Base-by-base conservation (phyloP, 768 basidiomycete species). In the Lentinula detonsa region DNA sequence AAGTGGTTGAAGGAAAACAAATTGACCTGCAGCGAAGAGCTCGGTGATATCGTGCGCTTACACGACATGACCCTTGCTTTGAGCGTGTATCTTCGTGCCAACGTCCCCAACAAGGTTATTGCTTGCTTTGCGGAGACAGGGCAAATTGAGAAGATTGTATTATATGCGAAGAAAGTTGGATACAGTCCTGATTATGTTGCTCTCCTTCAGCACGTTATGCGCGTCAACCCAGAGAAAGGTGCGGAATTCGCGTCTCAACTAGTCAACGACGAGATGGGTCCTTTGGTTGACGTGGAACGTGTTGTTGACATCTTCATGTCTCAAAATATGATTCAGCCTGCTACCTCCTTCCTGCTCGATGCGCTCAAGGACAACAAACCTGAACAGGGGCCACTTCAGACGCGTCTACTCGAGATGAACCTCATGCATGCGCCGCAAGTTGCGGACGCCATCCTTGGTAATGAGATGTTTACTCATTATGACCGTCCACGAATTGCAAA, bases 1-100 rank as follows among this genome's bases (percentile, higher is more conserved):
- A 98, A 98, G 69, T 99, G 97, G 97, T 77, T 99, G 63, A 99
- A 99, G 76, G 97, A 99, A 81, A 98, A 97, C 78, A 99, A 98
- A 94, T 86, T 99, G 57, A 95, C 96, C 60, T 99, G 97, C 77
- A 95, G 91, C 67, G 97, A 99, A 75, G 96, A 99, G 72, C 87
- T 99, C 28, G 97, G 97, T 42, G 96, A 99, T 70, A 90, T 98
- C 60, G 96, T 98, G 57, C 89, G 97, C 37, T 73, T 88, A 18
- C 87, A 95, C 72, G 97, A 99, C 72, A 92, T 98, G 90, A 98
- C 94, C 0, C 84, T 99, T 60, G 97, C 97, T 10, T 82, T 99
- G 51, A 96, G 95, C 63, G 95, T 99, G 60, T 99, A 99, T 71
- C 87, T 99, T 28, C 88, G 97, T 58, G 97, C 97, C 58, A 98